Percentiles rank a stretch among this genome's conserved stretches.
These are phyloP conservation scores for Hortiboletus flavorubellus DNA, from an alignment of 768 basidiomycete genomes.

Conservation along the genomic window DNA sequence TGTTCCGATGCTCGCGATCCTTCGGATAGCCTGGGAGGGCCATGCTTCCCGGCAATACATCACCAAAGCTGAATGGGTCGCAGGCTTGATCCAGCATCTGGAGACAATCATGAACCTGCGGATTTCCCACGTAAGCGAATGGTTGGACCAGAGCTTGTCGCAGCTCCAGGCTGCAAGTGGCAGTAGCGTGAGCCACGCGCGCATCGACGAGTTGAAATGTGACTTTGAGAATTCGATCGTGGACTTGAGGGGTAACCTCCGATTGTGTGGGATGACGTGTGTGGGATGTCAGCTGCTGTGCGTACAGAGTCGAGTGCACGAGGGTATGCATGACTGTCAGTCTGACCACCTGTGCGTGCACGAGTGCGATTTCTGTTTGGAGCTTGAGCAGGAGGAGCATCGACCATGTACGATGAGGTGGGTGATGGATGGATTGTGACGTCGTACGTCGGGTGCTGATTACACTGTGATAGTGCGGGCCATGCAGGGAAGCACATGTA, in stretches of 20 bases:
- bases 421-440: slow-evolving; percentile 18
- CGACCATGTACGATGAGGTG: slow-evolving; percentile 47
- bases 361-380: slow-evolving; percentile 40
- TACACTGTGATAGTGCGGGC: slow-evolving; percentile 41
- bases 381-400: slow-evolving; percentile 25
- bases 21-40: slow-evolving; percentile 19
- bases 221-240: slow-evolving; percentile 41
- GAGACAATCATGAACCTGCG: slow-evolving; percentile 39
- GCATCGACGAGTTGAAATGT: slow-evolving; percentile 44
- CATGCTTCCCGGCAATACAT: slow-evolving; percentile 18
- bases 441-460: not conserved
- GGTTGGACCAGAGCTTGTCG: slow-evolving; percentile 48
- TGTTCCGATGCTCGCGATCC: slow-evolving; percentile 10
- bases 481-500: slow-evolving; percentile 56
- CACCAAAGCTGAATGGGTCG: slow-evolving; percentile 36
- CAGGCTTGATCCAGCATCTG: slow-evolving; percentile 37
- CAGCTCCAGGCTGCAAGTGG: slow-evolving; percentile 38
- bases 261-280: slow-evolving; percentile 51
- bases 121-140: slow-evolving; percentile 46
- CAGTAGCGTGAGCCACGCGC: slow-evolving; percentile 30
- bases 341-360: slow-evolving; percentile 47
- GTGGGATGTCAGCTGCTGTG: slow-evolving; percentile 47
- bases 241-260: slow-evolving; percentile 43
- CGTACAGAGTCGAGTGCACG: slow-evolving; percentile 44
- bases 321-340: slow-evolving; percentile 45